Evolutionary conservation across 2,329 filamentous ascomycete species (phyloP).

Genomic region (Phialophora tarda): DNA sequence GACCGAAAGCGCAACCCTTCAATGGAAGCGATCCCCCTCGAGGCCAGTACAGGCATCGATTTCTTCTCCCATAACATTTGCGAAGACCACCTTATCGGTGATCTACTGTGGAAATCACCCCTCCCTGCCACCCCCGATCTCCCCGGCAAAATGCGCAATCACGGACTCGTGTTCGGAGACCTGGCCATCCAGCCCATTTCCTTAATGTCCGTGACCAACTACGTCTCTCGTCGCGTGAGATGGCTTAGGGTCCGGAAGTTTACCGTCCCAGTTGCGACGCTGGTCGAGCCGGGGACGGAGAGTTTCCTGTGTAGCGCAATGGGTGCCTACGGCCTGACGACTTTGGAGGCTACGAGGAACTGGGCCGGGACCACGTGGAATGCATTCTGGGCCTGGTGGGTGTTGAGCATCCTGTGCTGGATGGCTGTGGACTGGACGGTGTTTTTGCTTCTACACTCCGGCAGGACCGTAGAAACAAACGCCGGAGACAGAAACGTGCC

Average conservation of each 20-base stretch:
- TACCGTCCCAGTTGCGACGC: conserved; percentile 84
- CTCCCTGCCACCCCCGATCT: conserved; percentile 53
- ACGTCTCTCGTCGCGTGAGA: conserved; percentile 78
- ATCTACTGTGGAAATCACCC: conserved; percentile 79
- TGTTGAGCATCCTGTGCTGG: conserved; percentile 70
- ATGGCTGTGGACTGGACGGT: conserved; percentile 74
- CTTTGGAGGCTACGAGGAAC: conserved; percentile 57
- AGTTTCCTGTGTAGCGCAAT: conserved; percentile 82
- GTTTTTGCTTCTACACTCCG: conserved; percentile 76
- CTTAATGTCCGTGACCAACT: conserved; percentile 76
- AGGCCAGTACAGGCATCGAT: conserved; percentile 69
- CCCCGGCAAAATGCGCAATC: conserved; percentile 64
- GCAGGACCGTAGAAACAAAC: conserved; percentile 64
- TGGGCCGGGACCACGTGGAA: conserved; percentile 71
- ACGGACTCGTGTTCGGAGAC: conserved; percentile 83
- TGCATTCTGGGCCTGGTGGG: conserved; percentile 70
- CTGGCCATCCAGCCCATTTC: conserved; percentile 88
- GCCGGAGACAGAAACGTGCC: conserved; percentile 63
- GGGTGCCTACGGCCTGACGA: conserved; percentile 78
- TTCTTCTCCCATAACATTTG: conserved; percentile 96
- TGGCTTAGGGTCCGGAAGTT: conserved; percentile 96
- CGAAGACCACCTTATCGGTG: conserved; percentile 95
- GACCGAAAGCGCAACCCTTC: neutral
- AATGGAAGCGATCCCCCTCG: conserved; percentile 48
- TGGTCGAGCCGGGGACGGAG: conserved; percentile 93